Evolutionary conservation across 305 asterid species (phyloP), one percentile per base, ranked within the genome.

Genomic region (Rubia peregrina): DNA sequence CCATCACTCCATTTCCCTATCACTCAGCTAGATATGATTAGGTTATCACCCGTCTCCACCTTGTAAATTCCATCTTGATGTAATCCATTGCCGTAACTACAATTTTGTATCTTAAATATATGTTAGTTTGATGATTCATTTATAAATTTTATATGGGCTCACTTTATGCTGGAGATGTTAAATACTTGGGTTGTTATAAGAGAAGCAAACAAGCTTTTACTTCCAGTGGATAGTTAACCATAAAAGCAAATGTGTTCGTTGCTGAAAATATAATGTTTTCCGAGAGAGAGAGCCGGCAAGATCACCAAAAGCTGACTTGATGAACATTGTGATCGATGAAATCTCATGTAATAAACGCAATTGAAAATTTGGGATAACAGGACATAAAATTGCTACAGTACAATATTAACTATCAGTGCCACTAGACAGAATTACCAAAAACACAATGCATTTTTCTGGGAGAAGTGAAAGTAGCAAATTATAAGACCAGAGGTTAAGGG

Each of bases 61-160:
- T 41, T 70, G 73, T 70, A 57, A 41, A 59, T 59, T 42, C 67
- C 41, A 6, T 33, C 43, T 56, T 42, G 17, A 22, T 59, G 41
- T 5, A 59, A 7, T 59, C 21, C 40, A 16, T 14, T n/a, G 21
- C 30, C 22, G 65, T 56, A 69, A 55, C 22, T 19, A 51, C 64
- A 61, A 24, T 24, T 67, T 7, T 36, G 61, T 24, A 36, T 36
- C 33, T 51, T 68, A 3, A 51, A 59, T 59, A 24, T 11, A 17
- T 41, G 17, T 60, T n/a, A 11, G 10, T 22, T 60, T 2, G 16
- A 59, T 21, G 38, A 24, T 59, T 68, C 9, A 53, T n/a, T 0
- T 33, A 33, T 33, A 33, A 33, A 33, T 33, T 33, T 33, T 33
- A 51, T 5, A n/a, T 5, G 17, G 57, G 17, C 17, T 16, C 51